phyloP scores from a whole-genome alignment of 805 yeast species.

The Candida ponderosae region DNA sequence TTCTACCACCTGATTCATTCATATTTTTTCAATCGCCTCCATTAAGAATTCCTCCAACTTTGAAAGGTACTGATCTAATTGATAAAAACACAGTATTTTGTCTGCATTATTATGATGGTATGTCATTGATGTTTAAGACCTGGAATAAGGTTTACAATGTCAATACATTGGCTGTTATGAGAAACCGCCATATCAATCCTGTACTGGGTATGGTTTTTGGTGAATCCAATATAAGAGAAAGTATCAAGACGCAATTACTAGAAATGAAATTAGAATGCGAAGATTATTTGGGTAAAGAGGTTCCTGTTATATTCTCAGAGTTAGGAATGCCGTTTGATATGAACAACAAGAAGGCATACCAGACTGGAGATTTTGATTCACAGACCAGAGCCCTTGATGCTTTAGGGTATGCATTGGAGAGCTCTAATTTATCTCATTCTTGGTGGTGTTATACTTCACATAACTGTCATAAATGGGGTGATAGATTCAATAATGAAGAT shows the following conservation, averaged over 20 bases:
- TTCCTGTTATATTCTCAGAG: slow-evolving; percentile 81
- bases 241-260: slow-evolving; percentile 59
- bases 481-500: slow-evolving; percentile 90
- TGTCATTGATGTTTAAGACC: slow-evolving; percentile 83
- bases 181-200: slow-evolving; percentile 71
- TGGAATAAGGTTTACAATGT: slow-evolving; percentile 84
- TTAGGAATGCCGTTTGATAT: slow-evolving; percentile 98
- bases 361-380: slow-evolving; percentile 54
- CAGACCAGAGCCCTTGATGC: slow-evolving; percentile 87
- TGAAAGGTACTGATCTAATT: slow-evolving; percentile 40
- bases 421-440: slow-evolving; percentile 61
- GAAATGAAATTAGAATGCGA: slow-evolving; percentile 60
- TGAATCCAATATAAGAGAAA: slow-evolving; percentile 66
- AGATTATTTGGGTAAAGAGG: slow-evolving; percentile 46
- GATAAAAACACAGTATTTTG: slow-evolving; percentile 66
- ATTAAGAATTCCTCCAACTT: slow-evolving; percentile 63
- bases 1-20: slow-evolving; percentile 38
- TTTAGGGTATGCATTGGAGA: slow-evolving; percentile 69
- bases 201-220: slow-evolving; percentile 74
- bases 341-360: slow-evolving; percentile 72
- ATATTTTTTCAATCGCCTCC: slow-evolving; percentile 79
- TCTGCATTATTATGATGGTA: slow-evolving; percentile 92
- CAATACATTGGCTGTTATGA: slow-evolving; percentile 81
- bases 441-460: slow-evolving; percentile 78
- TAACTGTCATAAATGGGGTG: slow-evolving; percentile 83